These are phyloP conservation scores for Saitozyma podzolica DNA, from an alignment of 768 basidiomycete species.

Conservation along the genomic window DNA sequence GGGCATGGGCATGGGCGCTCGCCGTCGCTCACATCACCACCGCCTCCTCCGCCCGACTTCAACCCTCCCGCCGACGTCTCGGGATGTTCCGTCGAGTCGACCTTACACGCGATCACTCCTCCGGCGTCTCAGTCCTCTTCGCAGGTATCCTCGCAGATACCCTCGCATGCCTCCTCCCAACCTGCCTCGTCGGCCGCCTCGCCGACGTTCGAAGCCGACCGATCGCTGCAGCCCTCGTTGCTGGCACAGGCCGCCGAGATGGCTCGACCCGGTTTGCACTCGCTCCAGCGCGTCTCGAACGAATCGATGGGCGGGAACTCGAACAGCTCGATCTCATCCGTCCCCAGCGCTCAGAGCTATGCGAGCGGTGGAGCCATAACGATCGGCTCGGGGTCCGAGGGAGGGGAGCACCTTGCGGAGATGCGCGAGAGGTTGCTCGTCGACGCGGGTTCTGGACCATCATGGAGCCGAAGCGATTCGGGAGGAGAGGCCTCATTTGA, in stretches of 20 bases:
- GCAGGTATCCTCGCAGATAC: background rate
- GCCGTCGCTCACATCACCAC: constrained; percentile 13
- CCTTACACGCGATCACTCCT: constrained; percentile 8
- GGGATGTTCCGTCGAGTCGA: constrained; percentile 13
- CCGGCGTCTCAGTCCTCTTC: background rate
- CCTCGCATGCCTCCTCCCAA: background rate
- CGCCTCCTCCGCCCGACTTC: constrained; percentile 31
- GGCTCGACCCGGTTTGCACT: constrained; percentile 17
- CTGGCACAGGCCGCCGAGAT: background rate
- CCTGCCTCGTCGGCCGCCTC: constrained; percentile 3
- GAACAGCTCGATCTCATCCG: background rate
- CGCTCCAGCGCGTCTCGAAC: constrained; percentile 21
- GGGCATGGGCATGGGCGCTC: background rate
- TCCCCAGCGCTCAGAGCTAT: background rate
- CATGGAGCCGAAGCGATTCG: background rate
- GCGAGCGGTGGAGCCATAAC: constrained; percentile 1
- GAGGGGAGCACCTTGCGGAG: constrained; percentile 36
- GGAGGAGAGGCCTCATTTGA: constrained; percentile 7
- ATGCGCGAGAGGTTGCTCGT: constrained; percentile 29
- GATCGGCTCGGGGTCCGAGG: constrained; percentile 17
- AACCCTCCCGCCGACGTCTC: constrained; percentile 40
- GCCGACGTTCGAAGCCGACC: background rate
- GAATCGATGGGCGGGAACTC: constrained; percentile 18
- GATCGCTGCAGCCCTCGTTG: too few species aligned
- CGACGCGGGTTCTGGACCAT: constrained; percentile 6